A percentile compares a stretch with the other conserved stretches of the same genome.
Evolutionary conservation across 129 eudicot species (phyloP).

Genomic region (Pseudognaphalium luteoalbum): DNA sequence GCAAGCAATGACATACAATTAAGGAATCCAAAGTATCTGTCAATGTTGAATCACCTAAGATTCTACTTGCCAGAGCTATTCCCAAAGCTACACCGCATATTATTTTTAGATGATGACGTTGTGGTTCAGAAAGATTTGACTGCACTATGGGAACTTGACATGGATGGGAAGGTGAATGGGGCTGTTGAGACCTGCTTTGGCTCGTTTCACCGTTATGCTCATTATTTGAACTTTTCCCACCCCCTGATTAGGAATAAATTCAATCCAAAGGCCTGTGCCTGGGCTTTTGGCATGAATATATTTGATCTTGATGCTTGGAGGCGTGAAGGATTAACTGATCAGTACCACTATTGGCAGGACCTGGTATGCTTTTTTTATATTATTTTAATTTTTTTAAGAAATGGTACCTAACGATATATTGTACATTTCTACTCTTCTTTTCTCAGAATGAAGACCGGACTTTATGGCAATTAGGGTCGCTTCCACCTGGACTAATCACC

Average conservation of each 20-base stretch:
- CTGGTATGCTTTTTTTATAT: conserved; percentile 36
- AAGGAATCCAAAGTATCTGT: conserved; percentile 64
- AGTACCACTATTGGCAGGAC: conserved; percentile 79
- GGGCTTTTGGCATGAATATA: conserved; percentile 90
- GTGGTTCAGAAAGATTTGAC: conserved; percentile 92
- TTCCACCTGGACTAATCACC: conserved; percentile 70
- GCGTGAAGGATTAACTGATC: conserved; percentile 59
- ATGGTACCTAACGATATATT: background rate
- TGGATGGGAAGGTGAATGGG: conserved; percentile 84
- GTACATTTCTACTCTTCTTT: background rate
- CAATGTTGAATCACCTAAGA: conserved; percentile 71
- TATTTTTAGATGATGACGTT: conserved; percentile 80
- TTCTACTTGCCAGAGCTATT: conserved; percentile 84
- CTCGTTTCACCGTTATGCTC: conserved; percentile 67
- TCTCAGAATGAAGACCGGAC: conserved; percentile 73
- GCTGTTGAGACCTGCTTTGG: conserved; percentile 91
- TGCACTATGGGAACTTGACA: conserved; percentile 65
- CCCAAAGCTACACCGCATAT: conserved; percentile 69
- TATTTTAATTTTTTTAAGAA: background rate
- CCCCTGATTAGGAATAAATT: conserved; percentile 63
- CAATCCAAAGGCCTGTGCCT: conserved; percentile 73
- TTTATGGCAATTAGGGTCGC: conserved; percentile 69
- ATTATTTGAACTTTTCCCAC: conserved; percentile 72
- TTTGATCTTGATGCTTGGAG: conserved; percentile 93
- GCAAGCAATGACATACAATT: conserved; percentile 53